Evolutionary conservation across 805 yeast species (phyloP).

Genomic region (Nakazawaea laoshanensis): DNA sequence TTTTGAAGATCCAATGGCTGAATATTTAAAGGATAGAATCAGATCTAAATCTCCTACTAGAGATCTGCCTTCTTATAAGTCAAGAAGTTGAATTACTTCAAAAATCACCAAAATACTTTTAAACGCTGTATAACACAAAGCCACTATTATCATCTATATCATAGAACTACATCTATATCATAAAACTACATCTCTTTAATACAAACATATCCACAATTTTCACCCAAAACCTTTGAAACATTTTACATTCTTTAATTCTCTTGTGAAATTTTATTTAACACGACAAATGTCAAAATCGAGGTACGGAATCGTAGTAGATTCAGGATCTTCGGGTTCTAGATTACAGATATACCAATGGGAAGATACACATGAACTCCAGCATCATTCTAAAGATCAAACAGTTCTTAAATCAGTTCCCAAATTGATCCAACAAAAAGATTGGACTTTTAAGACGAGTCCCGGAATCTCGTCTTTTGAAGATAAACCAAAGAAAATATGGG

Average conservation of each 20-base stretch:
- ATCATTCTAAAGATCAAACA: slow-evolving; percentile 21
- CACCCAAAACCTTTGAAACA: no score
- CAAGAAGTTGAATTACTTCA: background rate
- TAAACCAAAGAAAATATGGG: slow-evolving; percentile 53
- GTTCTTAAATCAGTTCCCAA: slow-evolving; percentile 55
- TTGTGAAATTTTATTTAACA: no score
- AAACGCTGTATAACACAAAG: no score
- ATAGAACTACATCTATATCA: no score
- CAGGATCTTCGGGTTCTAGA: slow-evolving; percentile 94
- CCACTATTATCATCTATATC: no score
- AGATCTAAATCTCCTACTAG: slow-evolving; percentile 1
- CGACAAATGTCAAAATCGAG: no score
- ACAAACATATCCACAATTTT: no score
- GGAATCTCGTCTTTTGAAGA: slow-evolving; percentile 71
- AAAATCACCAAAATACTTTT: no score
- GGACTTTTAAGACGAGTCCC: slow-evolving; percentile 72
- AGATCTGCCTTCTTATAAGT: no score
- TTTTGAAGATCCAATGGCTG: slow-evolving; percentile 30
- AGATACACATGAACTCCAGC: slow-evolving; percentile 30
- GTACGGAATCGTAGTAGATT: slow-evolving; percentile 87
- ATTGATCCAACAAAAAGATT: slow-evolving; percentile 50
- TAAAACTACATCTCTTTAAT: no score
- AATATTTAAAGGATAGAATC: slow-evolving; percentile 14
- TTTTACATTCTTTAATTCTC: no score
- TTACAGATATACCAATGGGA: slow-evolving; percentile 79